These are phyloP conservation scores for Arthroderma sp. DNA, from an alignment of 2,329 filamentous ascomycete species.

Conservation along the genomic window DNA sequence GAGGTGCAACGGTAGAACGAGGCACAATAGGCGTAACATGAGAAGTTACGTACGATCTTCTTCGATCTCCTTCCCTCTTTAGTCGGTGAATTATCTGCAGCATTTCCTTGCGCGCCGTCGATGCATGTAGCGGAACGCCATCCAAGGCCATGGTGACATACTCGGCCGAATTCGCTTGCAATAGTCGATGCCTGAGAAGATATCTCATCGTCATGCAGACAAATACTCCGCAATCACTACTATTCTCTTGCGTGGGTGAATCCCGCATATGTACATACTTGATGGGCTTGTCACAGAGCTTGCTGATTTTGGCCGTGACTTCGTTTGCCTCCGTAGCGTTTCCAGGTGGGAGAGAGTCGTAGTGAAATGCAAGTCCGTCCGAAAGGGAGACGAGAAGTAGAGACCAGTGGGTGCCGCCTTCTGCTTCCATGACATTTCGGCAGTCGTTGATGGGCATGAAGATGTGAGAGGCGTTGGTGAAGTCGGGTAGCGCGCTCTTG, in stretches of 20 bases:
- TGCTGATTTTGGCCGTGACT: conserved; percentile 56
- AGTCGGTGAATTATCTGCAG: conserved; percentile 75
- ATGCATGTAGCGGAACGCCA: conserved; percentile 70
- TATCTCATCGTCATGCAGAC: conserved; percentile 93
- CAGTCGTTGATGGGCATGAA: conserved; percentile 95
- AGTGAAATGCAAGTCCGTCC: conserved; percentile 90
- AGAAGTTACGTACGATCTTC: conserved; percentile 56
- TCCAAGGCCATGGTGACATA: conserved; percentile 93
- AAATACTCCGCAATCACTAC: conserved; percentile 88
- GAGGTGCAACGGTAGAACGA: conserved; percentile 2
- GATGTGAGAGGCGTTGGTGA: conserved; percentile 71
- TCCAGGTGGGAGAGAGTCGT: conserved; percentile 68
- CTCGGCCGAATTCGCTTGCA: conserved; percentile 65
- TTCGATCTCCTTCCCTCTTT: conserved; percentile 62
- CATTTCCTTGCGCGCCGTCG: conserved; percentile 77
- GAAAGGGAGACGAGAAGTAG: conserved; percentile 78
- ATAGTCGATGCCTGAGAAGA: conserved; percentile 69
- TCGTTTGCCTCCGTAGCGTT: conserved; percentile 64
- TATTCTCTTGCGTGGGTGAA: conserved; percentile 81
- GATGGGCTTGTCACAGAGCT: conserved; percentile 55
- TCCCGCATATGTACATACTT: conserved; percentile 70
- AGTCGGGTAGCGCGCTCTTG: conserved; percentile 64
- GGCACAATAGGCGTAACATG: conserved; percentile 7
- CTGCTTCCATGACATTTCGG: conserved; percentile 60
- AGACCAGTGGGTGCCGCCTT: conserved; percentile 91